Evolutionary conservation across 805 yeast genomes (phyloP).

Genomic region (Diddensiella transvaalensis): DNA sequence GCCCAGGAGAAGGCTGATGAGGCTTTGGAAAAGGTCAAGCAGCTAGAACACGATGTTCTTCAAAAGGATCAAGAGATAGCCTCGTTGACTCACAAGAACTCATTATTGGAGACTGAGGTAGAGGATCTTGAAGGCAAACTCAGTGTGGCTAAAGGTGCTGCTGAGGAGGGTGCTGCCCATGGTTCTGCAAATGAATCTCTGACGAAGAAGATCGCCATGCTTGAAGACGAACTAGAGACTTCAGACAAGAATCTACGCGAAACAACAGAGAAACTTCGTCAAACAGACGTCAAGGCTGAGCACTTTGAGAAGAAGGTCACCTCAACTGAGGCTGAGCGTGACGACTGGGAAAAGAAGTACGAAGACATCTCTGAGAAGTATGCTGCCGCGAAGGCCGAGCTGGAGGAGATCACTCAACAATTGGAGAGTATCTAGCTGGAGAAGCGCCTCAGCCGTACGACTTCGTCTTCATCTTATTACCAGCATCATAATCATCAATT

Average conservation of each 20-base stretch:
- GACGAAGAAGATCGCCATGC: conserved; percentile 81
- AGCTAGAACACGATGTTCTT: conserved; percentile 84
- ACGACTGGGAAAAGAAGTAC: conserved; percentile 81
- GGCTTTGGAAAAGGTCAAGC: conserved; percentile 72
- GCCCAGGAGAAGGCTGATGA: conserved; percentile 98
- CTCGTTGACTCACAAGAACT: conserved; percentile 87
- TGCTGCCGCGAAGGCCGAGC: conserved; percentile 81
- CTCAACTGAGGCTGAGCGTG: conserved; percentile 88
- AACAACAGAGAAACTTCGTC: conserved; percentile 90
- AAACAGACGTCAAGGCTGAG: conserved; percentile 93
- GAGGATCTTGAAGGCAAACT: conserved; percentile 69
- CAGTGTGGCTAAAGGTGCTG: conserved; percentile 73
- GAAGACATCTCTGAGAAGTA: conserved; percentile 84
- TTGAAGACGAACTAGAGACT: conserved; percentile 88
- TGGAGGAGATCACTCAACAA: conserved; percentile 95
- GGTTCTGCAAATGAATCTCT: conserved; percentile 87
- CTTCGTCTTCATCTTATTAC: background rate
- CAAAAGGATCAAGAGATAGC: conserved; percentile 95
- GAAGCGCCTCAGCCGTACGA: background rate
- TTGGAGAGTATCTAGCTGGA: conserved; percentile 57
- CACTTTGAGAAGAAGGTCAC: conserved; percentile 92
- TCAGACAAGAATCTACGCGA: conserved; percentile 88
- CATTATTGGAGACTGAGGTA: conserved; percentile 78
- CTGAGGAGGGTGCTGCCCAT: conserved; percentile 86
- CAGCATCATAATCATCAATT: no score